These are phyloP conservation scores for Chaetothyriales sp. DNA, from an alignment of 2,329 filamentous ascomycete genomes.

Conservation along the genomic window DNA sequence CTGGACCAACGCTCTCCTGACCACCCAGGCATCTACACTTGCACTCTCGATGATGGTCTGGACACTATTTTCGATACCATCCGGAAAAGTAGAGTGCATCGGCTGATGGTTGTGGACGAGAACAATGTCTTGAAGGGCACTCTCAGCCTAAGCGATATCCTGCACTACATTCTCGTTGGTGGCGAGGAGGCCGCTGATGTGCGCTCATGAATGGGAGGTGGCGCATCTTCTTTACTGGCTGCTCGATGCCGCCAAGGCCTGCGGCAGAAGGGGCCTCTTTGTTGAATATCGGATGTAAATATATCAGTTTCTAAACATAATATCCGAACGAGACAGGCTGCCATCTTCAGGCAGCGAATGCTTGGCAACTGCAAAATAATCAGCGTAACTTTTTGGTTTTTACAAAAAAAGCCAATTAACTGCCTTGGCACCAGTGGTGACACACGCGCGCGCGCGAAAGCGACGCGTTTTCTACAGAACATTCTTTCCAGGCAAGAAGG, in stretches of 20 bases:
- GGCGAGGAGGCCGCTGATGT: slow-evolving; percentile 39
- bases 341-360: no score
- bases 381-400: no score
- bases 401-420: no score
- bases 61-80: slow-evolving; percentile 96
- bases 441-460: no score
- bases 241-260: neutral
- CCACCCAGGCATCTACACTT: slow-evolving; percentile 93
- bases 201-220: neutral
- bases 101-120: slow-evolving; percentile 85
- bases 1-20: slow-evolving; percentile 36
- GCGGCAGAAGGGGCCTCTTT: neutral
- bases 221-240: neutral
- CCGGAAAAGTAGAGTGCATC: slow-evolving; percentile 83
- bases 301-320: neutral
- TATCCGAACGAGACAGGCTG: no score
- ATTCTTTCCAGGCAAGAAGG: no score
- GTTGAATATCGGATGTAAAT: neutral
- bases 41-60: slow-evolving; percentile 75
- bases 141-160: slow-evolving; percentile 85
- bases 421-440: no score
- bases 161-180: slow-evolving; percentile 80
- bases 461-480: no score
- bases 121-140: slow-evolving; percentile 73
- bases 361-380: no score